phyloP scores from a whole-genome alignment of 2,329 filamentous ascomycete genomes.

The Colletotrichum lindemuthianum region DNA sequence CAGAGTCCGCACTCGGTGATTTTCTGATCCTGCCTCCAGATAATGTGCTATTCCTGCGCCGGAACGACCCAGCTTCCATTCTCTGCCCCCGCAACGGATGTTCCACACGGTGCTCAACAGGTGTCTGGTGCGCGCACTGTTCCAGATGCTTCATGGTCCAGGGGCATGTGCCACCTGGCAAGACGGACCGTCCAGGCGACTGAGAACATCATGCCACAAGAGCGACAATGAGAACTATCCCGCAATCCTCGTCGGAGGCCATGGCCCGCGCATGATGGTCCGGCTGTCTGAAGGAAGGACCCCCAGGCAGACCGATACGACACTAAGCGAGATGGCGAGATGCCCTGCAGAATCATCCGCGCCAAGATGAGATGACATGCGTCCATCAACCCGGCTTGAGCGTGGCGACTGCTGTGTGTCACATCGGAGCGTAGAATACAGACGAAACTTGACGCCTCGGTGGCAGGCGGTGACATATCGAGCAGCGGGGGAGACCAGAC shows the following conservation, averaged over 20 bases:
- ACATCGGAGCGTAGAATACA: conserved; percentile 18
- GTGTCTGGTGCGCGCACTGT: conserved; percentile 28
- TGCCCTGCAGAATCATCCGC: conserved; percentile 8
- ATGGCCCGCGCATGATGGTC: conserved; percentile 14
- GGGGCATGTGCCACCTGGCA: conserved; percentile 7
- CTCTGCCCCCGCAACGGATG: conserved; percentile 12
- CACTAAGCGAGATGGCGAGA: conserved; percentile 20
- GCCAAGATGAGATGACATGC: conserved; percentile 25
- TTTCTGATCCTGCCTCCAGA: conserved; percentile 12
- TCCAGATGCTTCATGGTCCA: conserved; percentile 31
- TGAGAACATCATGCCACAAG: conserved; percentile 3
- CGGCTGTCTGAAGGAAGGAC: conserved; percentile 26
- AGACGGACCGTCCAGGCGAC: not conserved
- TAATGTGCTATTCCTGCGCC: conserved; percentile 15
- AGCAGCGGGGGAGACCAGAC: conserved; percentile 7
- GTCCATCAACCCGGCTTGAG: conserved; percentile 9
- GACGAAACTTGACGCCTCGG: conserved; percentile 32
- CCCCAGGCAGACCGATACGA: conserved; percentile 19
- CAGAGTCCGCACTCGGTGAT: conserved; percentile 2
- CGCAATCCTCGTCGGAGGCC: not conserved
- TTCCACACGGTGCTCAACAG: conserved; percentile 6
- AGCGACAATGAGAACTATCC: not conserved
- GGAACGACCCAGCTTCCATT: conserved; percentile 21
- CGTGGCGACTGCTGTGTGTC: conserved; percentile 18
- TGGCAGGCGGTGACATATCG: conserved; percentile 28